Percentiles rank a stretch among this genome's conserved stretches.
Evolutionary conservation across 1,284 basidiomycete species (phyloP).

Genomic region (Pseudozyma pruni): DNA sequence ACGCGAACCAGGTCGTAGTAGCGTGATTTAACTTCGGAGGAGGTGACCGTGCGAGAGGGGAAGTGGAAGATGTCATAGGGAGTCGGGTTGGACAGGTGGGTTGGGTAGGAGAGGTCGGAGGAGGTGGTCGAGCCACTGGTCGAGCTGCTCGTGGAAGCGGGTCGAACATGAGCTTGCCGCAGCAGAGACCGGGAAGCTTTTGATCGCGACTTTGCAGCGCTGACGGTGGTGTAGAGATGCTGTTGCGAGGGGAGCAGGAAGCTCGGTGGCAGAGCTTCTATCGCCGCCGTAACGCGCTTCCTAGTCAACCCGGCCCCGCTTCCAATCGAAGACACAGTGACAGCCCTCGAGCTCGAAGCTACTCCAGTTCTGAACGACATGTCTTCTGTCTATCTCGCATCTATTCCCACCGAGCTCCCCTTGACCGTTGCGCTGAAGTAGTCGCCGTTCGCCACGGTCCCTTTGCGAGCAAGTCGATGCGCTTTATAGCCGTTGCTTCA

Average conservation of each 20-base stretch:
- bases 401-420: too few relatives aligned
- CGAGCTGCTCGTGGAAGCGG: neutral
- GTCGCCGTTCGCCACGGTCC: too few relatives aligned
- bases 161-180: neutral
- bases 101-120: conserved; percentile 14
- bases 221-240: neutral
- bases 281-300: too few relatives aligned
- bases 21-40: conserved; percentile 52
- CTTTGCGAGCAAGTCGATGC: too few relatives aligned
- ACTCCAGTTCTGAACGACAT: too few relatives aligned
- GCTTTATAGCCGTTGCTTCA: too few relatives aligned
- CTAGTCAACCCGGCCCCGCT: too few relatives aligned
- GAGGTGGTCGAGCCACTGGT: neutral
- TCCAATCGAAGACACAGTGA: too few relatives aligned
- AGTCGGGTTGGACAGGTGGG: conserved; percentile 30
- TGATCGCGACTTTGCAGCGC: too few relatives aligned
- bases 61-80: conserved; percentile 66
- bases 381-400: too few relatives aligned
- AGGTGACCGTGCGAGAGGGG: conserved; percentile 17
- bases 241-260: conserved; percentile 10
- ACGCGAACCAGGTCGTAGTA: conserved; percentile 64
- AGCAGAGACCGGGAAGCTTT: neutral
- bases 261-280: conserved; percentile 3
- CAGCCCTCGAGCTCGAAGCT: neutral
- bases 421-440: too few relatives aligned